Evolutionary conservation across 2,329 filamentous ascomycete species (phyloP).

Genomic region (Lachnellula occidentalis): DNA sequence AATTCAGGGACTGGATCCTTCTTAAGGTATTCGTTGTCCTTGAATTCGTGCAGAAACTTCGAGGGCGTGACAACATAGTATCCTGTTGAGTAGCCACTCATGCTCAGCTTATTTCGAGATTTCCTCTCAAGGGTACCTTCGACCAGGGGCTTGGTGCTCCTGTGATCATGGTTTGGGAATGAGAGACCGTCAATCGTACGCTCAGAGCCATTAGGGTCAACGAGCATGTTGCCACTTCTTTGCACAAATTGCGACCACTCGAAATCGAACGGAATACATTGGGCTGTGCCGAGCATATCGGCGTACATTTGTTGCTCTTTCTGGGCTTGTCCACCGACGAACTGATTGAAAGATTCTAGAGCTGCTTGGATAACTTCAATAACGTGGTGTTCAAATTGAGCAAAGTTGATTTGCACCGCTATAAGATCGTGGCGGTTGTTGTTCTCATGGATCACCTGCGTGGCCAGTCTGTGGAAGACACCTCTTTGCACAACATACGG

Average conservation of each 20-base stretch:
- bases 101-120: slow-evolving; percentile 74
- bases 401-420: slow-evolving; percentile 84
- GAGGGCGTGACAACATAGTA: slow-evolving; percentile 90
- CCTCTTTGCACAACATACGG: slow-evolving; percentile 83
- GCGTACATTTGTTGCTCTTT: slow-evolving; percentile 74
- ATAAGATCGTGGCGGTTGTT: slow-evolving; percentile 90
- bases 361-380: slow-evolving; percentile 76
- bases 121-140: slow-evolving; percentile 88
- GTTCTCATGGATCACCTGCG: slow-evolving; percentile 92
- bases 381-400: slow-evolving; percentile 80
- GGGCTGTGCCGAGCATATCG: slow-evolving; percentile 73
- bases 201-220: slow-evolving; percentile 70
- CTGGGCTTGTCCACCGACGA: slow-evolving; percentile 74
- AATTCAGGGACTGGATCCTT: slow-evolving; percentile 77
- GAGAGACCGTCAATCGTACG: slow-evolving; percentile 67
- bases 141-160: slow-evolving; percentile 72
- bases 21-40: slow-evolving; percentile 71
- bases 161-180: slow-evolving; percentile 88
- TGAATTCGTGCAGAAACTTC: slow-evolving; percentile 93
- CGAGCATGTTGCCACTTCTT: slow-evolving; percentile 65
- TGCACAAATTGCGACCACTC: slow-evolving; percentile 85
- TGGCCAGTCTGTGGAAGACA: slow-evolving; percentile 77
- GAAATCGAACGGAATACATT: slow-evolving; percentile 75
- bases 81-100: slow-evolving; percentile 67
- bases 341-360: slow-evolving; percentile 76